A percentile compares a stretch with the other conserved stretches of the same genome.
Evolutionary conservation across 257 asterid species (phyloP).

Genomic region (Solanum ahanhuiri): DNA sequence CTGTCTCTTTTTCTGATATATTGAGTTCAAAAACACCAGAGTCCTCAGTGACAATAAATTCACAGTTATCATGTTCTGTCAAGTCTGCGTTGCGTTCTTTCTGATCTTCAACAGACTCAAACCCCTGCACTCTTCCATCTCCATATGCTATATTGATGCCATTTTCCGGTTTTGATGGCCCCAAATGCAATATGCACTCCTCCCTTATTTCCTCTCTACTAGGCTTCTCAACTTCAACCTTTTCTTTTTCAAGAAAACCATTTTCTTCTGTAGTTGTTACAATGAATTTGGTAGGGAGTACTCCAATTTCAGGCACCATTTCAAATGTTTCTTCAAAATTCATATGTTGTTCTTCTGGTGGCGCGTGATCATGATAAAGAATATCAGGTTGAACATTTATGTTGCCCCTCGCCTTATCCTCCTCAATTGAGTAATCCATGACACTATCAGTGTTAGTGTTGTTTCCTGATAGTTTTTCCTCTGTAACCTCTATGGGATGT

Average conservation of each 20-base stretch:
- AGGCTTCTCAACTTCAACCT: neutral
- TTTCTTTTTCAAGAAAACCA: neutral
- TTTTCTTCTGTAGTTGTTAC: neutral
- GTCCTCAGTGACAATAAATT: neutral
- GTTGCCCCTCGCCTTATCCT: neutral
- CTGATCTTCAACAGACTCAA: conserved; percentile 2
- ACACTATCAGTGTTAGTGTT: neutral
- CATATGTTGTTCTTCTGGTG: neutral
- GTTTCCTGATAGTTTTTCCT: neutral
- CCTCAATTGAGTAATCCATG: neutral
- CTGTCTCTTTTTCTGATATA: too few species aligned
- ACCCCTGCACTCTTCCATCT: neutral
- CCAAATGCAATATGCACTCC: neutral
- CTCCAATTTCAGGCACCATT: neutral
- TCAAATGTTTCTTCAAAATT: neutral
- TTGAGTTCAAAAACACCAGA: neutral
- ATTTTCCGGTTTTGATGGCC: neutral
- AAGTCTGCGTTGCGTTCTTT: neutral
- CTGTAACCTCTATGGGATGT: conserved; percentile 1
- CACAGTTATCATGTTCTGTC: neutral
- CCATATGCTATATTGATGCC: neutral
- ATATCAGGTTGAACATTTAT: neutral
- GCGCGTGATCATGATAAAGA: neutral
- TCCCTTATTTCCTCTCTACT: neutral
- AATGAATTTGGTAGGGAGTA: neutral